phyloP scores from a whole-genome alignment of 495 filamentous ascomycete species.

The Tuber melanosporum region DNA sequence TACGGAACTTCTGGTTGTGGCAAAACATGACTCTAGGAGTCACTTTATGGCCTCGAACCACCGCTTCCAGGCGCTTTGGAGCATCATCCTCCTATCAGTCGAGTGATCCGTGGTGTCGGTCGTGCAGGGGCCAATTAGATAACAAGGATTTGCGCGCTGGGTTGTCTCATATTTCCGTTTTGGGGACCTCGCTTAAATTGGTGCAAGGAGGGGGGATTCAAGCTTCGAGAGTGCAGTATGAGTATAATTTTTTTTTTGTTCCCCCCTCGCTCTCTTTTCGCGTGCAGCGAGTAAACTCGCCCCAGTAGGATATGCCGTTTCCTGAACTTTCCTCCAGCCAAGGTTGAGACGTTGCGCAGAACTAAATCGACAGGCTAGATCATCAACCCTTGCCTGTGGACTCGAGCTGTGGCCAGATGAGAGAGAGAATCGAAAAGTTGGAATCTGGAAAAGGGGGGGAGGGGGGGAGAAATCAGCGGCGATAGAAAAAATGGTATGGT shows the following conservation, averaged over 20 bases:
- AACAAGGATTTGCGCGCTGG: neutral
- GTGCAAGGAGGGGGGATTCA: neutral
- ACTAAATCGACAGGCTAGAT: neutral
- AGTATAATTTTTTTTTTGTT: neutral
- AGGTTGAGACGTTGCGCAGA: neutral
- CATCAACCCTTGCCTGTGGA: neutral
- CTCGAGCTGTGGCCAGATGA: neutral
- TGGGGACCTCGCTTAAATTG: neutral
- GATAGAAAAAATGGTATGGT: neutral
- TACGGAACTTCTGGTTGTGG: too few relatives aligned
- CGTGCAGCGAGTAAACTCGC: neutral
- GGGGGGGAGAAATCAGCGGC: neutral
- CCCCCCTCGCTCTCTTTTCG: neutral
- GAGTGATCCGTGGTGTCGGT: constrained; percentile 3
- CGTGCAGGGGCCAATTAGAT: neutral
- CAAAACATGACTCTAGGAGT: too few relatives aligned
- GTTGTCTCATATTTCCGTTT: neutral
- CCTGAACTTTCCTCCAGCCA: neutral
- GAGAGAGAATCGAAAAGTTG: neutral
- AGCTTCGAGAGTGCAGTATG: neutral
- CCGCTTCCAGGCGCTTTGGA: too few relatives aligned
- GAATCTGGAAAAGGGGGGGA: neutral
- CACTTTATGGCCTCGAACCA: too few relatives aligned
- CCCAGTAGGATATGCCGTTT: neutral
- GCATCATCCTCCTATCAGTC: neutral